Percentiles rank a stretch among this genome's conserved stretches.
Evolutionary conservation across 176 grass and related monocot species (phyloP).

Genomic region (Avena insularis): DNA sequence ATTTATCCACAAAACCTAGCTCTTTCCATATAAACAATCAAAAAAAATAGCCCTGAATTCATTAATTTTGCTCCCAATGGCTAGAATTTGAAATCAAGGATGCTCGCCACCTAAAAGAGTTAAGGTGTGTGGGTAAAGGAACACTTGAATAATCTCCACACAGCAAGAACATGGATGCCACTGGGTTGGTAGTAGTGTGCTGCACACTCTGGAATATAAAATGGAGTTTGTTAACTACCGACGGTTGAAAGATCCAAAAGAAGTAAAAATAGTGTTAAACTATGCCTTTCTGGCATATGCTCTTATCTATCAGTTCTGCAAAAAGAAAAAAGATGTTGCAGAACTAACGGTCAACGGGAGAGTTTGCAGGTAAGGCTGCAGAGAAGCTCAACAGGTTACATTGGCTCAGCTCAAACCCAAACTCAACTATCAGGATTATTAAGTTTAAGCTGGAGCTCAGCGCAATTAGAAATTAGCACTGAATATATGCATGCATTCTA

Average conservation of each 20-base stretch:
- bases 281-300: neutral
- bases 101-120: neutral
- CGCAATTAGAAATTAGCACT: neutral
- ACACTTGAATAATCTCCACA: neutral
- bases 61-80: neutral
- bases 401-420: slow-evolving; percentile 18
- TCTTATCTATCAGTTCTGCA: neutral
- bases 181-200: neutral
- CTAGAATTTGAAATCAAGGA: slow-evolving; percentile 18
- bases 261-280: neutral
- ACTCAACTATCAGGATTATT: neutral
- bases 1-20: neutral
- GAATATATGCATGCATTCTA: neutral
- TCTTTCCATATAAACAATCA: slow-evolving; percentile 8
- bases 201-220: neutral
- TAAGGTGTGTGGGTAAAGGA: slow-evolving; percentile 1
- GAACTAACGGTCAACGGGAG: neutral
- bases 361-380: neutral
- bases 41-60: neutral
- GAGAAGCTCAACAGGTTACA: neutral
- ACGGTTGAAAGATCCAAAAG: neutral
- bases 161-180: neutral
- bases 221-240: neutral
- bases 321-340: neutral
- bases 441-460: neutral